Evolutionary conservation across 768 basidiomycete genomes (phyloP), one percentile per base, ranked within the genome.

Genomic region (Amanita rubescens): DNA sequence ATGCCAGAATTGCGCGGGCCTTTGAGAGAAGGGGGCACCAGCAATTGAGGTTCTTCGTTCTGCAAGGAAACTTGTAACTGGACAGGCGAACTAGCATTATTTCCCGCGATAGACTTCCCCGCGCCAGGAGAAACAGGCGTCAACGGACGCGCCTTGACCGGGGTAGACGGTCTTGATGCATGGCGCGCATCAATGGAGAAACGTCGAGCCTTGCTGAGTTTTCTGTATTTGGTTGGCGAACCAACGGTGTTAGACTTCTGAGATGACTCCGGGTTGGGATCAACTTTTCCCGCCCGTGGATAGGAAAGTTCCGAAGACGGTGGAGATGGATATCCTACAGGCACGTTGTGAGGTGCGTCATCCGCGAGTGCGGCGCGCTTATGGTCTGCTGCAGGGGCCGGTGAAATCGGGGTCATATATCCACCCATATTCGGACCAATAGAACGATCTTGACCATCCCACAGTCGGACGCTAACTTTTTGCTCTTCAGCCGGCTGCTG

Each of bases 1-100:
- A 78, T 62, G 7, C 72, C 73, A 22, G 68, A 66, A 49, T 65
- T 61, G 22, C 63, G 52, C 8, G 64, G 62, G 20, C 67, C 67
- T n/a, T 66, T 39, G 37, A 63, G 63, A 12, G 63, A 54, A 6
- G 60, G n/a, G n/a, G n/a, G n/a, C n/a, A n/a, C 37, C 32, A 57
- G 60, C n/a, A 62, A 62, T 22, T 59, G 56, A 10, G 24, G 17
- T 19, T 45, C 46, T 30, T 38, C 24, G 17, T 27, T 49, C 19
- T 54, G 52, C n/a, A 44, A 38, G 25, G 53, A 49, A 38, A 56
- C 32, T 27, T 37, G 53, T 15, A 33, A 14, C 19, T 52, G 51
- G 5, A 41, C 22, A 1, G 49, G 27, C 9, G 27, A 5, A 8
- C 30, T 19, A n/a, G 33, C n/a, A 3, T 19, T 3, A 17, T 20